These are phyloP conservation scores for Silybum marianum DNA, from an alignment of 129 eudicot species.

Conservation along the genomic window DNA sequence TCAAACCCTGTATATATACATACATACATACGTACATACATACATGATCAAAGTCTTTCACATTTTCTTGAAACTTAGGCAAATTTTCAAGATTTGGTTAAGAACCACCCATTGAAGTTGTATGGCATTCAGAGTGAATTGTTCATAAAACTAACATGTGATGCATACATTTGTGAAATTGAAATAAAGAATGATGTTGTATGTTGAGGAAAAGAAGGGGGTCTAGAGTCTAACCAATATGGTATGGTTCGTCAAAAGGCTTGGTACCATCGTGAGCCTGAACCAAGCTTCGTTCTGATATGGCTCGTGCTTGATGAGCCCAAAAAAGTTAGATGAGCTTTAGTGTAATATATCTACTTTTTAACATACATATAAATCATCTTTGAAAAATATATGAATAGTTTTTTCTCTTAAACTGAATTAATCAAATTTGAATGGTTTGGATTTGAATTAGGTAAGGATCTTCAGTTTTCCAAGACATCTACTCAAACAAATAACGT, in stretches of 20 bases:
- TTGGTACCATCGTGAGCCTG: neutral
- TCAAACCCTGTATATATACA: neutral
- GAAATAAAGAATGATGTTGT: slow-evolving; percentile 17
- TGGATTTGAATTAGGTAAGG: neutral
- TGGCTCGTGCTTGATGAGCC: neutral
- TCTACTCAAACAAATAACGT: no score
- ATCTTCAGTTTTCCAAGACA: no score
- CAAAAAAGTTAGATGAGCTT: neutral
- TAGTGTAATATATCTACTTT: neutral
- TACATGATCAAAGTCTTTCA: slow-evolving; percentile 3
- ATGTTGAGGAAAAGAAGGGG: slow-evolving; percentile 9
- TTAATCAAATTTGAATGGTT: neutral
- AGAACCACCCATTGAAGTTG: slow-evolving; percentile 7
- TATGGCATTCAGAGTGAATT: neutral
- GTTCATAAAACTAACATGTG: slow-evolving; percentile 9
- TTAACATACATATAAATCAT: neutral
- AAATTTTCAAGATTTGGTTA: slow-evolving; percentile 16
- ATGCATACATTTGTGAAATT: slow-evolving; percentile 3
- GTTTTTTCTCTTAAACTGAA: neutral
- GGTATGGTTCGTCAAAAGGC: neutral
- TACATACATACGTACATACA: neutral
- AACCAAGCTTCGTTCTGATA: neutral
- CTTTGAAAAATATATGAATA: neutral
- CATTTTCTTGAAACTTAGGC: slow-evolving; percentile 16
- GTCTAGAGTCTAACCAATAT: neutral